Evolutionary conservation across 495 filamentous ascomycete genomes (phyloP).

Genomic region (Annulohypoxylon stygium): DNA sequence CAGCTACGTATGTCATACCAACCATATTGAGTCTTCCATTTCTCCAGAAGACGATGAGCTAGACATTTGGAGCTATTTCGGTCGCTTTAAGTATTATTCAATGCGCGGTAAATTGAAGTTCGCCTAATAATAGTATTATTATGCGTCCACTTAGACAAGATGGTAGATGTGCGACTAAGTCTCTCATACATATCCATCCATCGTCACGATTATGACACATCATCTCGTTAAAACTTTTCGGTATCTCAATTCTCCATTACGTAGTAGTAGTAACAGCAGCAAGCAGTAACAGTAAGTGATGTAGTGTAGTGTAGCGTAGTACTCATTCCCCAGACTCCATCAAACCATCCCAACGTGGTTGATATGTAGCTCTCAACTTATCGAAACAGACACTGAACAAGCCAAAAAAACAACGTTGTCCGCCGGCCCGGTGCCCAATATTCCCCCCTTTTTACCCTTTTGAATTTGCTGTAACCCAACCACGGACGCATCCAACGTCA

Average conservation of each 20-base stretch:
- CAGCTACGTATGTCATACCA: conserved; percentile 18
- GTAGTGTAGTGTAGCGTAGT: conserved; percentile 5
- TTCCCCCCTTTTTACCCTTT: conserved; percentile 32
- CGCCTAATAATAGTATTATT: conserved; percentile 40
- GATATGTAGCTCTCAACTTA: conserved; percentile 2
- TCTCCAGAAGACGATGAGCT: conserved; percentile 29
- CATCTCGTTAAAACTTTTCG: conserved; percentile 33
- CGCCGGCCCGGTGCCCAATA: conserved; percentile 34
- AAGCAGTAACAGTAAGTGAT: conserved; percentile 15
- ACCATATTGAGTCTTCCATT: conserved; percentile 27
- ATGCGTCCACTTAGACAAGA: conserved; percentile 11
- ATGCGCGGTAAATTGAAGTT: conserved; percentile 13
- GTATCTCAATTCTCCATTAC: conserved; percentile 26
- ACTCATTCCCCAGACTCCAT: conserved; percentile 31
- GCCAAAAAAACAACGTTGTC: conserved; percentile 31
- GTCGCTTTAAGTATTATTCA: conserved; percentile 10
- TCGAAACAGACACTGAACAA: not conserved
- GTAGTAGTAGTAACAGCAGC: conserved; percentile 25
- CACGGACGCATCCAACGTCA: conserved; percentile 42
- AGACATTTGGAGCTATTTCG: conserved; percentile 16
- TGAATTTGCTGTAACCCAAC: conserved; percentile 40
- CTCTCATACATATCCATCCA: conserved; percentile 25
- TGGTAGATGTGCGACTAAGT: conserved; percentile 4
- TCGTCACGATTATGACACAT: conserved; percentile 36
- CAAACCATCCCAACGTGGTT: conserved; percentile 23